Base-by-base conservation (phyloP, 805 yeast genomes). In the Metschnikowia peoriensis region DNA sequence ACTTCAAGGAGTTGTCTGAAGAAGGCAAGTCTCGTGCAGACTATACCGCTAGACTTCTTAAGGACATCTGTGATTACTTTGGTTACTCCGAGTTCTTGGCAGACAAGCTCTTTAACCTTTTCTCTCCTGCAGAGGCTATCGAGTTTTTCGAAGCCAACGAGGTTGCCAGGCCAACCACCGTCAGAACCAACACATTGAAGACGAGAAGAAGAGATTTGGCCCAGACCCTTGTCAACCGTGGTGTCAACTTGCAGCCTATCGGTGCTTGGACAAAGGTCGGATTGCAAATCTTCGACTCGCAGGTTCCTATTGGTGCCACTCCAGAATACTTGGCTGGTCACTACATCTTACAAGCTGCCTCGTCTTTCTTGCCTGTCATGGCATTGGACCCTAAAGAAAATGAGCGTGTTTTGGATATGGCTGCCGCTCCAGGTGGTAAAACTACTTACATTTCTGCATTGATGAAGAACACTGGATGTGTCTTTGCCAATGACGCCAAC, bases 351-450 rank as follows among this genome's bases (percentile, higher is more conserved):
- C 99, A 94, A 73, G 99, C 99, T 41, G 99, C 99, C 22, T 92
- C 97, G 6, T 92, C 98, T 9, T 94, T 93, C 72, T 75, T 94
- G 66, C 99, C 99, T 8, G 97, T 92, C 17, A 89, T 94, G 93
- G 99, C 99, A 0, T 76, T 94, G 62, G 93, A 85, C 57, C 99
- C 99, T n/a, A 96, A 91, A 69, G 97, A 91, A 71, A 85, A 88
- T 67, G 99, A 94, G 76, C 86, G 99, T 66, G 80, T 94, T 40
- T 77, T 94, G 57, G 99, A 94, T 75, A 94, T 94, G 99, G 98
- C 99, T 45, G 96, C 99, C 55, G 97, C 99, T 29, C 99, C 99
- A 59, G 99, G 99, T 76, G 99, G 99, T 73, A 93, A 93, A 68
- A 90, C 97, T 17, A 93, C 99, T 1, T 92, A 90, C 68, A 83